phyloP scores from a whole-genome alignment of 1,139 yeast genomes.

The Hemisphaericaspora subhashii region DNA sequence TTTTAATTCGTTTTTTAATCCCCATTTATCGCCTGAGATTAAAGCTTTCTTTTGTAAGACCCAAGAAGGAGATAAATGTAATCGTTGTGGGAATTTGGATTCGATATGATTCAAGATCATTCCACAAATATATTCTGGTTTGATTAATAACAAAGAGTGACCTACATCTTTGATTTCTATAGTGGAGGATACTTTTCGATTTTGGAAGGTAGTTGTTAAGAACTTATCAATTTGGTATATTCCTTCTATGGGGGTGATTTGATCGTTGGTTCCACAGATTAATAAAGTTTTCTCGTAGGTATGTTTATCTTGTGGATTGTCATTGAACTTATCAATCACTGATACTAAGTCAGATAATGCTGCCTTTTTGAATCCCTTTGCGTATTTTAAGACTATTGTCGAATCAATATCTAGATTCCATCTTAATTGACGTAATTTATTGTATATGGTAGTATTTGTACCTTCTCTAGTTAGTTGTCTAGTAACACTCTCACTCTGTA shows the following conservation, averaged over 20 bases:
- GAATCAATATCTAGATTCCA: constrained; percentile 73
- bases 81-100: constrained; percentile 44
- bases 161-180: constrained; percentile 56
- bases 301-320: constrained; percentile 29
- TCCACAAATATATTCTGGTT: constrained; percentile 68
- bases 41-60: constrained; percentile 61
- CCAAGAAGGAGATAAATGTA: constrained; percentile 62
- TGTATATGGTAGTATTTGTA: constrained; percentile 33
- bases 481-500: constrained; percentile 55
- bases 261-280: constrained; percentile 60
- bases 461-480: constrained; percentile 47
- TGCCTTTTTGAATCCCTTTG: constrained; percentile 47
- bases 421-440: constrained; percentile 58
- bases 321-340: constrained; percentile 38
- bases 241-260: constrained; percentile 48
- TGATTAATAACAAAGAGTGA: constrained; percentile 62
- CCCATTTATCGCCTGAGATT: constrained; percentile 73
- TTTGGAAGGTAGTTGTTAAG: constrained; percentile 24
- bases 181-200: constrained; percentile 30
- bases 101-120: constrained; percentile 60
- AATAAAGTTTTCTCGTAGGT: constrained; percentile 47
- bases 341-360: constrained; percentile 43
- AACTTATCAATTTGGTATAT: constrained; percentile 27
- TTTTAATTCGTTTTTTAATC: constrained; percentile 70
- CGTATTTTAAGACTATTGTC: constrained; percentile 51